Evolutionary conservation across 2,329 filamentous ascomycete species (phyloP).

Genomic region (Pestalotiopsis sp.): DNA sequence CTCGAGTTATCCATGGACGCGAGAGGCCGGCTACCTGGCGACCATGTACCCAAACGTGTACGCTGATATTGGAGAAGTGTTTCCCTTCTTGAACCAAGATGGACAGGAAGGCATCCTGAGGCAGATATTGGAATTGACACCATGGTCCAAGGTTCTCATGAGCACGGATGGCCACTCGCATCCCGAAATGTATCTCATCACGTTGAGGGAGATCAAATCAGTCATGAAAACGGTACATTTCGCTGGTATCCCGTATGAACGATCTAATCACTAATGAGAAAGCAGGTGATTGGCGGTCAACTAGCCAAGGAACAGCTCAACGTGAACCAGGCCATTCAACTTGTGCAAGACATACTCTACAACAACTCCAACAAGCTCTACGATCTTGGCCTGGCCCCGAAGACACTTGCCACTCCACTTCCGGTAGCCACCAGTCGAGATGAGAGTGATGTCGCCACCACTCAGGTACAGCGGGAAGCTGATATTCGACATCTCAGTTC

Average conservation of each 20-base stretch:
- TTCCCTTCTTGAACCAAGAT: conserved; percentile 75
- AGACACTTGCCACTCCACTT: background rate
- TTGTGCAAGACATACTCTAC: conserved; percentile 73
- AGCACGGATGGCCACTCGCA: conserved; percentile 82
- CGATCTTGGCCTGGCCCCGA: conserved; percentile 51
- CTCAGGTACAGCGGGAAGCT: conserved; percentile 6
- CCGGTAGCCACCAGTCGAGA: background rate
- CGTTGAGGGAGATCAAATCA: conserved; percentile 72
- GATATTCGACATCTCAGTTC: conserved; percentile 30
- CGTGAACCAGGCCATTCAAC: conserved; percentile 61
- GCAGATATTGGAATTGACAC: conserved; percentile 75
- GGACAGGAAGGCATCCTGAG: conserved; percentile 74
- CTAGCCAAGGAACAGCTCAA: conserved; percentile 66
- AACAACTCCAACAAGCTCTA: conserved; percentile 79
- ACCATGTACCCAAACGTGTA: conserved; percentile 79
- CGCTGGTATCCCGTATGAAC: background rate
- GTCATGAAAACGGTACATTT: conserved; percentile 65
- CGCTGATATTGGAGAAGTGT: conserved; percentile 82
- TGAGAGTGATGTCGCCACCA: conserved; percentile 36
- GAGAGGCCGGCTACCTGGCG: conserved; percentile 78
- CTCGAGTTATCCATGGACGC: conserved; percentile 79
- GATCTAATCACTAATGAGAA: background rate
- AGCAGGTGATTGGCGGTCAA: conserved; percentile 64
- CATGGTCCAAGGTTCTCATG: conserved; percentile 76
- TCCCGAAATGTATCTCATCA: conserved; percentile 77